A percentile compares a stretch with the other conserved stretches of the same genome.
phyloP scores from a whole-genome alignment of 176 grass and related monocot species.

The Poa pratensis region DNA sequence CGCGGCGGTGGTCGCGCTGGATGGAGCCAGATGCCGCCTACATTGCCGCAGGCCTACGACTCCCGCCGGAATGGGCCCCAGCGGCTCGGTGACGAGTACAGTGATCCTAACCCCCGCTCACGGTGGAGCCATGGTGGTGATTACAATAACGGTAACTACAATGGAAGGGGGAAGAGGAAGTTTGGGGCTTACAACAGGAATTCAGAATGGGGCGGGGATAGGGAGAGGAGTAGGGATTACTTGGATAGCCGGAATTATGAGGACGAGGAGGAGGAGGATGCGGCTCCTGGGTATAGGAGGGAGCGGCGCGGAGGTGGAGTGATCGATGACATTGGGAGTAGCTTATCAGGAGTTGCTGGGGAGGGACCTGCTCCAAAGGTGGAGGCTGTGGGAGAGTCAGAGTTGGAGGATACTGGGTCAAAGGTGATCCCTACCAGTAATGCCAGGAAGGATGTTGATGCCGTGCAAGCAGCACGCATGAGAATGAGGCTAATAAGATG shows the following conservation, averaged over 20 bases:
- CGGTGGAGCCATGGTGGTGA: constrained; percentile 33
- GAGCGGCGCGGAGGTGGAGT: constrained; percentile 43
- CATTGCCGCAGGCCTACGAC: constrained; percentile 11
- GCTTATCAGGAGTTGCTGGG: constrained; percentile 60
- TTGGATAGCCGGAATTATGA: constrained; percentile 61
- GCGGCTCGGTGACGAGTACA: constrained; percentile 60
- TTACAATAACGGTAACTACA: constrained; percentile 48
- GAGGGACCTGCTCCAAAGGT: constrained; percentile 54
- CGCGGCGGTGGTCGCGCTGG: constrained; percentile 10
- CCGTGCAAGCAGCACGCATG: neutral
- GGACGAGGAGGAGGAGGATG: constrained; percentile 52
- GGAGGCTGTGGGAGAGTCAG: constrained; percentile 67
- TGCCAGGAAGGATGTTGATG: constrained; percentile 50
- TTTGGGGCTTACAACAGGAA: constrained; percentile 54
- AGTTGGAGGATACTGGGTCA: constrained; percentile 82
- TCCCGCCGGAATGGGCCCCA: constrained; percentile 41
- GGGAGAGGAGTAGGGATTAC: constrained; percentile 59
- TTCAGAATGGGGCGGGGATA: constrained; percentile 66
- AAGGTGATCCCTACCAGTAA: constrained; percentile 69
- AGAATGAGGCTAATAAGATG: constrained; percentile 45
- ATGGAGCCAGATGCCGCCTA: constrained; percentile 40
- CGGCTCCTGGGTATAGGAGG: constrained; percentile 65
- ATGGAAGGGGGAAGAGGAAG: constrained; percentile 66
- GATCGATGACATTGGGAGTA: constrained; percentile 76
- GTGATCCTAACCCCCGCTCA: constrained; percentile 30